Percentiles rank a stretch among this genome's conserved stretches.
Conservation (phyloP, 73 alveolate species). For the Paramecium pentaurelia region DNA sequence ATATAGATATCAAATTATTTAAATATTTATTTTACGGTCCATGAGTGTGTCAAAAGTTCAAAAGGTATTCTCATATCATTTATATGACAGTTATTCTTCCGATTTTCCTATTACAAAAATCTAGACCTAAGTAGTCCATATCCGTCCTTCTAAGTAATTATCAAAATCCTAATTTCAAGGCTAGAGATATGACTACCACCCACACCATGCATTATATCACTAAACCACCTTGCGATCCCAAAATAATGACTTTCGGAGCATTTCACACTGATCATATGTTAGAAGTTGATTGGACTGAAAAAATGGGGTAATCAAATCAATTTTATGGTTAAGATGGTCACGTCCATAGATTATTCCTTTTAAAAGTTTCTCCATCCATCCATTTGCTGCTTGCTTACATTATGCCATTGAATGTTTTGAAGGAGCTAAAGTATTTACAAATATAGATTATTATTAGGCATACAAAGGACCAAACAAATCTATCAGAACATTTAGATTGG, state of each 20-base stretch:
- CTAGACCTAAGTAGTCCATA: neutral
- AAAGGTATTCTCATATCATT: neutral
- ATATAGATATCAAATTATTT: neutral
- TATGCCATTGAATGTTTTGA: conserved; percentile 81
- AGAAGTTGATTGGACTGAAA: conserved; percentile 63
- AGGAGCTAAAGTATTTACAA: conserved; percentile 64
- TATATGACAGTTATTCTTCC: neutral
- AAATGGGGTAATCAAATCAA: conserved; percentile 56
- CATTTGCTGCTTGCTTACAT: conserved; percentile 78
- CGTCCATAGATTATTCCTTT: conserved; percentile 70
- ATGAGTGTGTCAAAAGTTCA: neutral
- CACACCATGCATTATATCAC: conserved; percentile 46
- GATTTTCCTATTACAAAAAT: conserved; percentile 5
- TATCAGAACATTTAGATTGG: conserved; percentile 66
- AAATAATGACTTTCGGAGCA: conserved; percentile 69
- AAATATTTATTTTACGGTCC: conserved; percentile 26
- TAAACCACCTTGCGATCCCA: conserved; percentile 56
- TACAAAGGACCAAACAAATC: conserved; percentile 60
- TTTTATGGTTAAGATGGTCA: conserved; percentile 63
- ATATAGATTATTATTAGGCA: conserved; percentile 40
- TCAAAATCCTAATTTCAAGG: neutral
- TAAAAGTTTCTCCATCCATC: conserved; percentile 70
- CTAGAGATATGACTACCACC: conserved; percentile 39
- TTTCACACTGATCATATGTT: conserved; percentile 78
- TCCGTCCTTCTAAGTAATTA: neutral